Percentiles rank a stretch among this genome's conserved stretches.
These are phyloP conservation scores for Erysiphe pulchra DNA, from an alignment of 2,329 filamentous ascomycete species.

Conservation along the genomic window DNA sequence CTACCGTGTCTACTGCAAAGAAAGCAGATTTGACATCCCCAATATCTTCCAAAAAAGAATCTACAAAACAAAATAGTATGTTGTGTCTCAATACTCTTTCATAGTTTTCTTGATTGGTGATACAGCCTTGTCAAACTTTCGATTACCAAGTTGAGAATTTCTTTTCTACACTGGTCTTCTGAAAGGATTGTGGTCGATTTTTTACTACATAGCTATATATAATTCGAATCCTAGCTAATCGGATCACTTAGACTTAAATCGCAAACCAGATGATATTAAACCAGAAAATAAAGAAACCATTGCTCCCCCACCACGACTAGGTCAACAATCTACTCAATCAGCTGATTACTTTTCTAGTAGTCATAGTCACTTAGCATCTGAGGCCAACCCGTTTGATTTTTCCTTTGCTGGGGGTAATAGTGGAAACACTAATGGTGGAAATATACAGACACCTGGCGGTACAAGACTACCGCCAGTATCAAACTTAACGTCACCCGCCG, in stretches of 20 bases:
- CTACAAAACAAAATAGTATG: constrained; percentile 6
- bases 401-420: constrained; percentile 46
- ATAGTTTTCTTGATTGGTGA: not conserved
- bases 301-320: constrained; percentile 43
- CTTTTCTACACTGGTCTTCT: not conserved
- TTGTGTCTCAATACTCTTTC: not conserved
- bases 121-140: not conserved
- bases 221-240: constrained; percentile 1
- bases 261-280: constrained; percentile 20
- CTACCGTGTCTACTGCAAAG: constrained; percentile 6
- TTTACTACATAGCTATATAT: not conserved
- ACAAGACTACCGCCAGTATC: constrained; percentile 73
- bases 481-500: constrained; percentile 69
- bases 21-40: constrained; percentile 8
- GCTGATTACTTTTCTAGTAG: constrained; percentile 44
- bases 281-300: constrained; percentile 36
- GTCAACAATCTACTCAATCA: constrained; percentile 19
- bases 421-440: constrained; percentile 14
- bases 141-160: not conserved
- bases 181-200: not conserved
- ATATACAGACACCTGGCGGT: constrained; percentile 54
- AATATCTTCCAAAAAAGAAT: constrained; percentile 6
- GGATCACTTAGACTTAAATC: constrained; percentile 13
- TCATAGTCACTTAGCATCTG: constrained; percentile 35
- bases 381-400: constrained; percentile 93